Evolutionary conservation across 108 stramenopile genomes (phyloP).

Genomic region (Pseudonitzschia multistriata): DNA sequence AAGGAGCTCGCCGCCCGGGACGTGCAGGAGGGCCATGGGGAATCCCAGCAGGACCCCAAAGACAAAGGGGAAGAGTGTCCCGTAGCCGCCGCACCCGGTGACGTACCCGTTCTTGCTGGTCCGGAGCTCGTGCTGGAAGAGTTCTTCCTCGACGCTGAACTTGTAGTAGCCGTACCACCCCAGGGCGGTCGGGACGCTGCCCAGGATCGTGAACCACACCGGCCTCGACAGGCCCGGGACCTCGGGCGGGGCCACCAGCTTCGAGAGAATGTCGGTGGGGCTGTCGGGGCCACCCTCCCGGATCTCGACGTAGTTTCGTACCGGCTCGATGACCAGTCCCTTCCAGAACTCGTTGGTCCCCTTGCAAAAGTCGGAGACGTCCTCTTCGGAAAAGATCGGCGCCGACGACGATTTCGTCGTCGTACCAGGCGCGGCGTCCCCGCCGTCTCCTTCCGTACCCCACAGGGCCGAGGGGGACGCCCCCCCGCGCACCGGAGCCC

Average conservation of each 20-base stretch:
- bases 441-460: neutral
- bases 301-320: constrained; percentile 50
- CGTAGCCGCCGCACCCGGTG: constrained; percentile 65
- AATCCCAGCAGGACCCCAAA: constrained; percentile 59
- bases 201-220: constrained; percentile 65
- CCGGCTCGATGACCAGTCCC: constrained; percentile 46
- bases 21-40: constrained; percentile 41
- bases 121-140: constrained; percentile 60
- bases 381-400: constrained; percentile 22
- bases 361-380: constrained; percentile 50
- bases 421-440: neutral
- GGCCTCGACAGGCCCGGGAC: constrained; percentile 61
- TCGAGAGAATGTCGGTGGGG: constrained; percentile 33
- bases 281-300: constrained; percentile 40
- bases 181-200: constrained; percentile 55
- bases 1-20: constrained; percentile 44
- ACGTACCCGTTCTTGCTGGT: constrained; percentile 32
- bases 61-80: constrained; percentile 62
- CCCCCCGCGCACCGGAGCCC: neutral
- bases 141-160: constrained; percentile 67
- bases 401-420: neutral
- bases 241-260: constrained; percentile 57
- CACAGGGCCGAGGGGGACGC: neutral
- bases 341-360: constrained; percentile 68
- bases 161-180: constrained; percentile 78